phyloP scores from a whole-genome alignment of 805 yeast species.

The Lachancea fermentati region DNA sequence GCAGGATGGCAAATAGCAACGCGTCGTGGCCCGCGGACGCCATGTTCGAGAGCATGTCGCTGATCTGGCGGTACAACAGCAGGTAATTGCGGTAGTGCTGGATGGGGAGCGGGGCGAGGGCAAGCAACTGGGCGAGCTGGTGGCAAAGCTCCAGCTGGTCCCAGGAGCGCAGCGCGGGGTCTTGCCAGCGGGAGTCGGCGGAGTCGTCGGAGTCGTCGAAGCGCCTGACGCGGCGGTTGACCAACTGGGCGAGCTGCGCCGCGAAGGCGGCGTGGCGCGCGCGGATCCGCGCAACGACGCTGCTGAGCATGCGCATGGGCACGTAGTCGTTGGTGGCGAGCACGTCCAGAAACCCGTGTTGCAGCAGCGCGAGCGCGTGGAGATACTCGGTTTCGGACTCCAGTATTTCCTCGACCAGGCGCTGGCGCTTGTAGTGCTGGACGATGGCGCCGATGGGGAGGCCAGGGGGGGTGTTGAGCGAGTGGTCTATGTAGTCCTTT shows the following conservation, averaged over 20 bases:
- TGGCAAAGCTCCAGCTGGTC: conserved; percentile 8
- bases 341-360: conserved; percentile 7
- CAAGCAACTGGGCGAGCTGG: conserved; percentile 1
- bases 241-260: not conserved
- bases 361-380: conserved; percentile 7
- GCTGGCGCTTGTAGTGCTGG: conserved; percentile 10
- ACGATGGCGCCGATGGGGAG: conserved; percentile 5
- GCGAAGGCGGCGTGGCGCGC: conserved; percentile 2
- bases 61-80: conserved; percentile 6
- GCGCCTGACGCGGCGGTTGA: conserved; percentile 3
- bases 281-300: conserved; percentile 3
- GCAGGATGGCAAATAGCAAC: conserved; percentile 5
- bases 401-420: conserved; percentile 7
- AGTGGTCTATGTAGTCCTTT: conserved; percentile 9
- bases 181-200: conserved; percentile 4
- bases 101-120: conserved; percentile 1
- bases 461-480: conserved; percentile 8
- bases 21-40: conserved; percentile 8
- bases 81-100: conserved; percentile 5
- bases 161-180: conserved; percentile 7
- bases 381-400: conserved; percentile 8
- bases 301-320: conserved; percentile 7
- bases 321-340: conserved; percentile 7
- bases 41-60: conserved; percentile 6
- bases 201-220: conserved; percentile 7